phyloP scores from a whole-genome alignment of 1,284 basidiomycete species.

The Cryptococcus floricola region DNA sequence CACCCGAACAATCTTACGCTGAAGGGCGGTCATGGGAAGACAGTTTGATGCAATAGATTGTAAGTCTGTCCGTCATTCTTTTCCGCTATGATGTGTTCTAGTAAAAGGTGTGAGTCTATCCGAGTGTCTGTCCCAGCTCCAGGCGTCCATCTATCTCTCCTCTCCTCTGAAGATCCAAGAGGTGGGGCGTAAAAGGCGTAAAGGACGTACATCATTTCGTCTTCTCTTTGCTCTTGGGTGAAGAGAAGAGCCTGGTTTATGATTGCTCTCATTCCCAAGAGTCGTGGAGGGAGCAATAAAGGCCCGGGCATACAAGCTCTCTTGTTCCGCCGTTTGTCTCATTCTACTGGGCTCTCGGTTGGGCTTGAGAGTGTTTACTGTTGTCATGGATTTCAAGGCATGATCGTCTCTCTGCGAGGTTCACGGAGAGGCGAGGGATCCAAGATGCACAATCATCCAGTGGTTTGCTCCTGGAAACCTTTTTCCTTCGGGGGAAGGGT shows the following conservation, averaged over 20 bases:
- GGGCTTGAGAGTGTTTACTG: background rate
- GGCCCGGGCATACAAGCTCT: constrained; percentile 20
- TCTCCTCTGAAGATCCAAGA: constrained; percentile 6
- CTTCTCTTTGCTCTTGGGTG: background rate
- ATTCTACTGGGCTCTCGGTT: background rate
- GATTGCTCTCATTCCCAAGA: constrained; percentile 13
- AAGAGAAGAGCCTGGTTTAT: constrained; percentile 14
- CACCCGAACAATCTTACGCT: constrained; percentile 5
- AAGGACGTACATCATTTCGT: constrained; percentile 22
- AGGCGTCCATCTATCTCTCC: constrained; percentile 19
- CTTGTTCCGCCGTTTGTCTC: constrained; percentile 1
- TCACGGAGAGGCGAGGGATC: constrained; percentile 18
- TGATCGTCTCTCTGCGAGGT: constrained; percentile 10
- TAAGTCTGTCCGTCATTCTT: background rate
- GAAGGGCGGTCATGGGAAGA: constrained; percentile 10
- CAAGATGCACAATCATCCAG: constrained; percentile 10
- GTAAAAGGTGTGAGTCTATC: constrained; percentile 38
- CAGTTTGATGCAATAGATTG: constrained; percentile 3
- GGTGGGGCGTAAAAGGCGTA: constrained; percentile 23
- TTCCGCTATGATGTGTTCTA: constrained; percentile 33
- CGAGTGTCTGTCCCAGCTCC: background rate
- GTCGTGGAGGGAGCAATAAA: constrained; percentile 14
- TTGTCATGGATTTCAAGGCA: constrained; percentile 25
- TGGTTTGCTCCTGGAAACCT: background rate
- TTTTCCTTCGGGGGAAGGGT: background rate